These are phyloP conservation scores for Aspergillus awamori DNA, from an alignment of 2,329 filamentous ascomycete genomes.

Conservation along the genomic window DNA sequence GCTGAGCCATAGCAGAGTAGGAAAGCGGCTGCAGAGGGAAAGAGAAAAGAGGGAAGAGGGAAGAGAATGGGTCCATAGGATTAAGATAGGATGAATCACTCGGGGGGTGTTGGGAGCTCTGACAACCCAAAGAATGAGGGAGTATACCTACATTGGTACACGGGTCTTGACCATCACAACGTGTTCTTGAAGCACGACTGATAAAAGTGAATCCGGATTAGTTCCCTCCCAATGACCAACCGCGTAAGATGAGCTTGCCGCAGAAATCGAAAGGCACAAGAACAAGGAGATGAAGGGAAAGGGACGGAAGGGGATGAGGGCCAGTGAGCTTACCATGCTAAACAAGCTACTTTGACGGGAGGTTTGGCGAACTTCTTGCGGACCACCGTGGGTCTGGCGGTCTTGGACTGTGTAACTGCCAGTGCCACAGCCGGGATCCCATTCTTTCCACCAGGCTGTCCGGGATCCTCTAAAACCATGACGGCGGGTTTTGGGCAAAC, in stretches of 20 bases:
- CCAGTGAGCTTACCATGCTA: constrained; percentile 41
- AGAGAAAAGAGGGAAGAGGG: not conserved
- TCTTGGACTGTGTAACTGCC: constrained; percentile 29
- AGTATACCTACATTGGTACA: constrained; percentile 45
- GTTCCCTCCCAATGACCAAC: constrained; percentile 1
- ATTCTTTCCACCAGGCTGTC: constrained; percentile 17
- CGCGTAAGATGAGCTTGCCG: not conserved
- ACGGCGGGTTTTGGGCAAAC: constrained; percentile 8
- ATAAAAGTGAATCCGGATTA: constrained; percentile 13
- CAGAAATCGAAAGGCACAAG: constrained; percentile 11
- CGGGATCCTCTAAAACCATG: constrained; percentile 29
- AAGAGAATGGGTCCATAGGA: not conserved
- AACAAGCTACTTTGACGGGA: constrained; percentile 49
- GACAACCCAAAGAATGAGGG: not conserved
- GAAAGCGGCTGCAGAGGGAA: not conserved
- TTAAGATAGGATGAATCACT: not conserved
- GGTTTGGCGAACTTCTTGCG: constrained; percentile 51
- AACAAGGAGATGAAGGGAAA: not conserved
- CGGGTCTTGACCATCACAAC: constrained; percentile 49
- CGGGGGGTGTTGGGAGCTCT: not conserved
- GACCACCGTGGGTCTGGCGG: constrained; percentile 34
- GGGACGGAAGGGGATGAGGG: not conserved
- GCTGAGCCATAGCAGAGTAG: not conserved
- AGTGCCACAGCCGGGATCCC: constrained; percentile 18
- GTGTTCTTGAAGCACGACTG: constrained; percentile 47